phyloP scores from a whole-genome alignment of 768 basidiomycete genomes.

The Ramaria sp. region DNA sequence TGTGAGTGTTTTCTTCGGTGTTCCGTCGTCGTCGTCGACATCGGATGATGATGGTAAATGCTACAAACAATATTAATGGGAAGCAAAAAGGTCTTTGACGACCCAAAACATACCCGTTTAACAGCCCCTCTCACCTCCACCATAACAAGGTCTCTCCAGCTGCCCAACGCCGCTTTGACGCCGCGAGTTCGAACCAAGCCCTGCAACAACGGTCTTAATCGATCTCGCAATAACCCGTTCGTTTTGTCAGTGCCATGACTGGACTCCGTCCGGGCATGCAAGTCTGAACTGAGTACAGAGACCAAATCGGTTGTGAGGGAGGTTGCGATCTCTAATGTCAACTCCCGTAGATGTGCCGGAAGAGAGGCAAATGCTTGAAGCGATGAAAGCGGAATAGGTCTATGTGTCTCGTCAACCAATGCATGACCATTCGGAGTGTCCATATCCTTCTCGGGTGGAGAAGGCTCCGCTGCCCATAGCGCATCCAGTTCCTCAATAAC shows the following conservation, averaged over 20 bases:
- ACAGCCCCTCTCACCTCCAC: constrained; percentile 46
- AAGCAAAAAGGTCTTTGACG: background rate
- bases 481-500: constrained; percentile 59
- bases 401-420: constrained; percentile 10
- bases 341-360: constrained; percentile 56
- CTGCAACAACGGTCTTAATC: constrained; percentile 59
- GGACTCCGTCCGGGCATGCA: constrained; percentile 40
- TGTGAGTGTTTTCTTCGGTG: constrained; percentile 19
- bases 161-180: constrained; percentile 51
- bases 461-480: constrained; percentile 33
- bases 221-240: constrained; percentile 45
- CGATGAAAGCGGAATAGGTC: constrained; percentile 49
- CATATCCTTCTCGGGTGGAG: constrained; percentile 12
- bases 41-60: constrained; percentile 47
- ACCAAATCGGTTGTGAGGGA: constrained; percentile 73
- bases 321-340: constrained; percentile 66
- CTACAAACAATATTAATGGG: constrained; percentile 23
- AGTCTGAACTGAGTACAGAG: constrained; percentile 54
- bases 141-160: constrained; percentile 64
- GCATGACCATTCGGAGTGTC: constrained; percentile 2
- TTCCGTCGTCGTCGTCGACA: constrained; percentile 39
- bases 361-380: constrained; percentile 66
- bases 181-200: constrained; percentile 70
- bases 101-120: constrained; percentile 42
- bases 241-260: constrained; percentile 12